Evolutionary conservation across 345 rosid genomes (phyloP).

Genomic region (Cardamine resedifolia): DNA sequence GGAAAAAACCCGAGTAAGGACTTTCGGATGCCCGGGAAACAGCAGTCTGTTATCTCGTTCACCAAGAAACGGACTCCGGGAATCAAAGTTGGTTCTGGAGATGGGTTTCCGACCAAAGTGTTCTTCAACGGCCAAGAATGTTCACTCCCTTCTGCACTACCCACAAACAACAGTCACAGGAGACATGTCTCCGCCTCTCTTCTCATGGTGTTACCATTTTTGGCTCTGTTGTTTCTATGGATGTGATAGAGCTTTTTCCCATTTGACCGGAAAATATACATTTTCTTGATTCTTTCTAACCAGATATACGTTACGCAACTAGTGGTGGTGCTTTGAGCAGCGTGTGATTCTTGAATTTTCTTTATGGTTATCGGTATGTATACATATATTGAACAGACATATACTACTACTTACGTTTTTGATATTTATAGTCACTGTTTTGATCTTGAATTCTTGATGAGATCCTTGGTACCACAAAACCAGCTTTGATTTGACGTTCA

Average conservation of each 20-base stretch:
- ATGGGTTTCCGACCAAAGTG: constrained; percentile 84
- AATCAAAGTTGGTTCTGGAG: constrained; percentile 61
- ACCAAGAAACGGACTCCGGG: constrained; percentile 74
- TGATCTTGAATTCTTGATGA: background rate
- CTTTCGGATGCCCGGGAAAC: constrained; percentile 84
- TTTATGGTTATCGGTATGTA: constrained; percentile 1
- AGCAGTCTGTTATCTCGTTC: constrained; percentile 84
- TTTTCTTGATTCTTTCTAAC: constrained; percentile 31
- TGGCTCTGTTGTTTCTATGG: constrained; percentile 20
- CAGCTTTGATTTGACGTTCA: background rate
- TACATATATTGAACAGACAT: constrained; percentile 13
- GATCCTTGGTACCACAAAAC: background rate
- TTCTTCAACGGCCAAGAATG: constrained; percentile 94
- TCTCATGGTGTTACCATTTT: constrained; percentile 19
- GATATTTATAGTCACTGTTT: background rate
- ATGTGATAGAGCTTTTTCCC: background rate
- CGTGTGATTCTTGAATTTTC: constrained; percentile 21
- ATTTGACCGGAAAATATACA: constrained; percentile 2
- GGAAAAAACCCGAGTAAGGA: constrained; percentile 59
- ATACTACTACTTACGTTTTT: background rate
- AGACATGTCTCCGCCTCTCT: background rate
- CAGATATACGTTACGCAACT: constrained; percentile 3
- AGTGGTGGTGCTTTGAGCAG: constrained; percentile 19
- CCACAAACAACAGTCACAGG: constrained; percentile 42
- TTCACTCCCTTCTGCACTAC: constrained; percentile 59